Conservation (phyloP, 768 basidiomycete genomes). For the Lactarius sp. region DNA sequence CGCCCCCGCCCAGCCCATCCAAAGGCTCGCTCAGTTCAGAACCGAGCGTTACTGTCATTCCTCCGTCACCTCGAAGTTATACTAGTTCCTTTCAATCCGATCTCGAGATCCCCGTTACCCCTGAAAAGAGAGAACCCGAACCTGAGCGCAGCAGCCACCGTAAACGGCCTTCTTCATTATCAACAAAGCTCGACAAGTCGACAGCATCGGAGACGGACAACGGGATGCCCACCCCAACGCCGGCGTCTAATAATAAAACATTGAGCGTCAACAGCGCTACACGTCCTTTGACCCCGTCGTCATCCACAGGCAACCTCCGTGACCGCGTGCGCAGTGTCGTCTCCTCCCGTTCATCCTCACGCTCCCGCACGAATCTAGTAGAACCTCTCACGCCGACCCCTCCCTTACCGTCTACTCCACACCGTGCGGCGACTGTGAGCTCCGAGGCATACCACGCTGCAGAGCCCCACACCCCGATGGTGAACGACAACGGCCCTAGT, state of each 20-base stretch:
- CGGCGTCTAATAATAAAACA: not conserved
- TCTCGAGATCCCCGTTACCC: slow-evolving; percentile 5
- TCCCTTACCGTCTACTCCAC: not conserved
- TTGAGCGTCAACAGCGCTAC: not conserved
- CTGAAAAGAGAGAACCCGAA: not conserved
- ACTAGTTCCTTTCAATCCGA: slow-evolving; percentile 25
- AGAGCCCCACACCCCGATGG: not conserved
- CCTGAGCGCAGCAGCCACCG: slow-evolving; percentile 21
- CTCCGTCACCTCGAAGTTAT: slow-evolving; percentile 32
- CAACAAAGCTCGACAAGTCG: slow-evolving; percentile 15
- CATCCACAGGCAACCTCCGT: slow-evolving; percentile 23
- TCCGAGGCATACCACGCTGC: not conserved
- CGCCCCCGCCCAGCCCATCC: not conserved
- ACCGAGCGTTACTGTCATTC: slow-evolving; percentile 33
- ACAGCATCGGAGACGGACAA: not conserved
- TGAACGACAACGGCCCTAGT: slow-evolving; percentile 13
- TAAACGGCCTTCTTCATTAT: slow-evolving; percentile 16
- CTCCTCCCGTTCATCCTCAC: slow-evolving; percentile 19
- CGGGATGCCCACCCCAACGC: slow-evolving; percentile 23
- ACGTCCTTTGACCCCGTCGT: slow-evolving; percentile 19
- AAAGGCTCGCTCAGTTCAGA: slow-evolving; percentile 27
- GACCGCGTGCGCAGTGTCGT: slow-evolving; percentile 21
- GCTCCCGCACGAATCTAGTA: slow-evolving; percentile 1
- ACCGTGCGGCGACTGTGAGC: not conserved
- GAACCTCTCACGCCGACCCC: not conserved